Conservation (phyloP, 2,329 filamentous ascomycete genomes). For the Sclerotinia sclerotiorum region DNA sequence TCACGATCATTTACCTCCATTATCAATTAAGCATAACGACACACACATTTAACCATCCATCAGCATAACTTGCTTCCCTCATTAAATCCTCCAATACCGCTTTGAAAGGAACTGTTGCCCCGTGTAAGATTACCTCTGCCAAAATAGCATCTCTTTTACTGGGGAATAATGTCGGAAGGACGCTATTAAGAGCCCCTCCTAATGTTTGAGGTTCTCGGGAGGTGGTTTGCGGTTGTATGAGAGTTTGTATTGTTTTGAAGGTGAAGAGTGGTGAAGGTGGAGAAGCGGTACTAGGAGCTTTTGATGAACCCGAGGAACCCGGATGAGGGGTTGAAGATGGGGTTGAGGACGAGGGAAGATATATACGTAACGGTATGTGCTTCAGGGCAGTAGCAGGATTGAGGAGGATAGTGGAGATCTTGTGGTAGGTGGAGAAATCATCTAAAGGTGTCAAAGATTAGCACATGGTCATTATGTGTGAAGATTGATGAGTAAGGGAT, state of each 20-base stretch:
- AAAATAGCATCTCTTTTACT: slow-evolving; percentile 81
- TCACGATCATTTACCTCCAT: not conserved
- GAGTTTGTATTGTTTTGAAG: slow-evolving; percentile 73
- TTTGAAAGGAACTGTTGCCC: slow-evolving; percentile 75
- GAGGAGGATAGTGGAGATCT: slow-evolving; percentile 74
- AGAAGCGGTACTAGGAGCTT: not conserved
- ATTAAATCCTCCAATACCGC: slow-evolving; percentile 82
- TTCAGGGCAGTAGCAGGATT: slow-evolving; percentile 72
- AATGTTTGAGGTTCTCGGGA: slow-evolving; percentile 63
- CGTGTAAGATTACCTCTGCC: slow-evolving; percentile 83
- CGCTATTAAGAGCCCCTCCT: slow-evolving; percentile 71
- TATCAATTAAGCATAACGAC: slow-evolving; percentile 57
- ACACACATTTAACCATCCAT: slow-evolving; percentile 87
- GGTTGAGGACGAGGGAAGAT: slow-evolving; percentile 68
- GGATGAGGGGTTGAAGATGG: slow-evolving; percentile 57
- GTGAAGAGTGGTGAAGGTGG: slow-evolving; percentile 47
- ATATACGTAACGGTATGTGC: slow-evolving; percentile 84
- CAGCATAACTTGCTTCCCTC: slow-evolving; percentile 79
- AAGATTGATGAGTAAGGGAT: slow-evolving; percentile 16
- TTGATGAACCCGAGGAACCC: slow-evolving; percentile 44
- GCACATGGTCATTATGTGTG: not conserved
- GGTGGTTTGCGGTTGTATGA: slow-evolving; percentile 55
- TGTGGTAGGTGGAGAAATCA: slow-evolving; percentile 69
- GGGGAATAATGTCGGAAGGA: slow-evolving; percentile 82
- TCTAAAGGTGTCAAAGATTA: slow-evolving; percentile 48